Conservation (phyloP, 1,139 yeast species). For the Keqinozyma sinolaborantium region DNA sequence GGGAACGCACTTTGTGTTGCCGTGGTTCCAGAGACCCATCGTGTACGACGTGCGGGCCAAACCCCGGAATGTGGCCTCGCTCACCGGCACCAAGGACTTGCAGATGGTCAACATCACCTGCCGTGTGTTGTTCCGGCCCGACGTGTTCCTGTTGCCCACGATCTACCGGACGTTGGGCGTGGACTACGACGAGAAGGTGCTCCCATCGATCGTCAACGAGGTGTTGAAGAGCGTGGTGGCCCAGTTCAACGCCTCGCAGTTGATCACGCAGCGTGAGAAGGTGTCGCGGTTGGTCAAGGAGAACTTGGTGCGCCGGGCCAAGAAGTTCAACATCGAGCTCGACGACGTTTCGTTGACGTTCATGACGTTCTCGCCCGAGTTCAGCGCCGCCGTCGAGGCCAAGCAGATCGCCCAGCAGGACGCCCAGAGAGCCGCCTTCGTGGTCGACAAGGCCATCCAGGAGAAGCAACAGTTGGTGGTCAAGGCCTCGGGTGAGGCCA, state of each 20-base stretch:
- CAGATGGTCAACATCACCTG: conserved; percentile 99
- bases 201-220: conserved; percentile 96
- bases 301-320: conserved; percentile 86
- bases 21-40: conserved; percentile 93
- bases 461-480: conserved; percentile 97
- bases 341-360: conserved; percentile 95
- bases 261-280: conserved; percentile 96
- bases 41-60: conserved; percentile 95
- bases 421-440: conserved; percentile 96
- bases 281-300: conserved; percentile 91
- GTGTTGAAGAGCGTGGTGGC: conserved; percentile 96
- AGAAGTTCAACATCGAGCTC: conserved; percentile 77
- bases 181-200: conserved; percentile 93
- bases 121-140: conserved; percentile 92
- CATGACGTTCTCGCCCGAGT: conserved; percentile 98
- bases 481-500: conserved; percentile 97
- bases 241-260: conserved; percentile 95
- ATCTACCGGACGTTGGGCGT: conserved; percentile 89
- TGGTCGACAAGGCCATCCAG: conserved; percentile 95
- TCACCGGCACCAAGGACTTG: conserved; percentile 96
- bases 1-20: conserved; percentile 92
- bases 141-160: conserved; percentile 69
- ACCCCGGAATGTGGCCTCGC: conserved; percentile 94
- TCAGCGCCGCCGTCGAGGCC: conserved; percentile 96
- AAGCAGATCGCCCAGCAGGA: conserved; percentile 99